Conservation (phyloP, 2,329 filamentous ascomycete species). For the Simplicillium aogashimaense region DNA sequence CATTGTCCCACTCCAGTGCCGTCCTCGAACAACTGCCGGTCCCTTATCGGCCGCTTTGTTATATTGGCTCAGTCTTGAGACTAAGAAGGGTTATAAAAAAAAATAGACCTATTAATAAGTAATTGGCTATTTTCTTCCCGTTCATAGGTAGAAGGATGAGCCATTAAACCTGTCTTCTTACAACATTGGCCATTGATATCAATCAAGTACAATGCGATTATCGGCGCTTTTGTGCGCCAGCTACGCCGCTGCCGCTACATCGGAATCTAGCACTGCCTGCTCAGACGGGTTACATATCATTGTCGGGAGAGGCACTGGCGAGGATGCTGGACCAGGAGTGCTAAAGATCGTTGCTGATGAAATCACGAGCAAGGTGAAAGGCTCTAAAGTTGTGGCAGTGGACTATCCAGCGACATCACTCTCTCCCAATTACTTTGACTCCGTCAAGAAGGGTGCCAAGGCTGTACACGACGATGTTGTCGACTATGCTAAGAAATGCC, state of each 20-base stretch:
- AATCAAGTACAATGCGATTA: too few species aligned
- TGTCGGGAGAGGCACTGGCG: conserved; percentile 27
- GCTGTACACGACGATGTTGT: conserved; percentile 19
- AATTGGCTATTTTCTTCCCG: too few species aligned
- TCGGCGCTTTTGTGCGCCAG: conserved; percentile 5
- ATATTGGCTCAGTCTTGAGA: too few species aligned
- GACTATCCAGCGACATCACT: conserved; percentile 27
- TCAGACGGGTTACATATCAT: conserved; percentile 27
- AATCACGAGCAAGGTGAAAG: conserved; percentile 20
- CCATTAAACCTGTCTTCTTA: too few species aligned
- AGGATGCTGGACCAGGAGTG: conserved; percentile 21
- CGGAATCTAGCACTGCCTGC: conserved; percentile 15
- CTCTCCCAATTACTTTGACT: conserved; percentile 21
- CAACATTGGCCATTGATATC: too few species aligned
- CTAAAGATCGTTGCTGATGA: conserved; percentile 20
- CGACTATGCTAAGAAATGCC: conserved; percentile 23
- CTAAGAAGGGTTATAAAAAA: too few species aligned
- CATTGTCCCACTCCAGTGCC: too few species aligned
- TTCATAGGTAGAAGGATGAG: too few species aligned
- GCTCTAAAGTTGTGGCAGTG: conserved; percentile 21
- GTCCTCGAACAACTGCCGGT: too few species aligned
- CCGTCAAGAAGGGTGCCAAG: conserved; percentile 21
- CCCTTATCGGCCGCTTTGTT: too few species aligned
- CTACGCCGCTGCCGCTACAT: conserved; percentile 13
- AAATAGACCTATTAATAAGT: too few species aligned